phyloP scores from a whole-genome alignment of 2,329 filamentous ascomycete species.

The Colletotrichum australisinense region DNA sequence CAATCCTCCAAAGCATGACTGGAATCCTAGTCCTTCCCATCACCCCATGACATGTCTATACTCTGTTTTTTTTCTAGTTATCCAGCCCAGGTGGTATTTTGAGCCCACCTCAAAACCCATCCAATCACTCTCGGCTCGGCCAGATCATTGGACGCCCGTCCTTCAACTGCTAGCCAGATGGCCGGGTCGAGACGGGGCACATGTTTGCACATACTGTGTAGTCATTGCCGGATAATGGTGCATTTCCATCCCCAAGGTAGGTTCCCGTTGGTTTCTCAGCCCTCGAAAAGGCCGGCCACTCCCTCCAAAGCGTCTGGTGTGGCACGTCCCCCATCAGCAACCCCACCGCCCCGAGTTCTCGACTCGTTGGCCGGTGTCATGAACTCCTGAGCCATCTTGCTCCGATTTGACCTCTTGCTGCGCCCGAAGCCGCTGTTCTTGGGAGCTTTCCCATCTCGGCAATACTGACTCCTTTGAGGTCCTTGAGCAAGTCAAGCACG shows the following conservation, averaged over 20 bases:
- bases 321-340: slow-evolving; percentile 44
- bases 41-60: slow-evolving; percentile 6
- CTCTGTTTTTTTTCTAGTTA: not conserved
- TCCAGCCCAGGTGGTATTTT: not conserved
- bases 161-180: not conserved
- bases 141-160: not conserved
- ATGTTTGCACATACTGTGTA: not conserved
- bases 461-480: slow-evolving; percentile 90
- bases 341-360: slow-evolving; percentile 41
- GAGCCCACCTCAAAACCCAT: not conserved
- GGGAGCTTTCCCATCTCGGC: slow-evolving; percentile 90
- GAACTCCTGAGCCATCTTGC: slow-evolving; percentile 74
- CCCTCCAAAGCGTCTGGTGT: slow-evolving; percentile 66
- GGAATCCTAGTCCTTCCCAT: not conserved
- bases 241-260: not conserved
- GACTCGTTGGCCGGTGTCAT: slow-evolving; percentile 60
- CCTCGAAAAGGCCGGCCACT: slow-evolving; percentile 63
- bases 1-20: not conserved
- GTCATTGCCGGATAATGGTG: not conserved
- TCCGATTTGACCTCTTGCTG: slow-evolving; percentile 59
- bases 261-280: slow-evolving; percentile 36
- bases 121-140: not conserved
- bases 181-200: not conserved
- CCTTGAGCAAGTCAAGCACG: slow-evolving; percentile 85
- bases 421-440: slow-evolving; percentile 59